Percentiles rank a stretch among this genome's conserved stretches.
These are phyloP conservation scores for Salix dunnii DNA, from an alignment of 345 rosid species.

Conservation along the genomic window DNA sequence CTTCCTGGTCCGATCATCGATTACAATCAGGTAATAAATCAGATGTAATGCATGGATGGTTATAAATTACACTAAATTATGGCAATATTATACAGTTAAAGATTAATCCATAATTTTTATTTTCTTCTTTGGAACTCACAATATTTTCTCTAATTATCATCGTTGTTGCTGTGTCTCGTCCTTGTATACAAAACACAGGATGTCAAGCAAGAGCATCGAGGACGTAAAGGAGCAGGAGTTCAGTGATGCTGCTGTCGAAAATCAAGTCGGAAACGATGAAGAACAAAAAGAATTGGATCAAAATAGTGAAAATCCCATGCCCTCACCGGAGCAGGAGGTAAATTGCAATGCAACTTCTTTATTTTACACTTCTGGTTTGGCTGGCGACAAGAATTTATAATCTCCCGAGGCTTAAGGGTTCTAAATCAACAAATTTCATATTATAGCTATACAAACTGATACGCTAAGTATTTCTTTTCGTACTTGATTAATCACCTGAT, in stretches of 20 bases:
- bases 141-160: background rate
- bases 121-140: background rate
- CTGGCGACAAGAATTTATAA: no score
- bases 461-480: no score
- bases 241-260: conserved; percentile 7
- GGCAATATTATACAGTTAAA: no score
- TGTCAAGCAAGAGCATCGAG: conserved; percentile 34
- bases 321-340: conserved; percentile 50
- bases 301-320: conserved; percentile 26
- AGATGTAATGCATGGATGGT: no score
- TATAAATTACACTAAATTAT: no score
- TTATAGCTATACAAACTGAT: no score
- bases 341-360: background rate
- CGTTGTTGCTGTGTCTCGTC: background rate
- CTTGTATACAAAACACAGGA: background rate
- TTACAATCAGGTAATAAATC: background rate
- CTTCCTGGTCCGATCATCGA: conserved; percentile 2
- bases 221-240: conserved; percentile 36
- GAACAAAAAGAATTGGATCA: conserved; percentile 23
- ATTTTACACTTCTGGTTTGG: no score
- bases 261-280: conserved; percentile 14
- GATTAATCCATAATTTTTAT: background rate
- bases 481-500: no score
- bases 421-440: no score
- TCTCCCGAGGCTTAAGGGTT: no score